Percentiles rank a stretch among this genome's conserved stretches.
These are phyloP conservation scores for Tephrocybe rancida DNA, from an alignment of 768 basidiomycete species.

Conservation along the genomic window DNA sequence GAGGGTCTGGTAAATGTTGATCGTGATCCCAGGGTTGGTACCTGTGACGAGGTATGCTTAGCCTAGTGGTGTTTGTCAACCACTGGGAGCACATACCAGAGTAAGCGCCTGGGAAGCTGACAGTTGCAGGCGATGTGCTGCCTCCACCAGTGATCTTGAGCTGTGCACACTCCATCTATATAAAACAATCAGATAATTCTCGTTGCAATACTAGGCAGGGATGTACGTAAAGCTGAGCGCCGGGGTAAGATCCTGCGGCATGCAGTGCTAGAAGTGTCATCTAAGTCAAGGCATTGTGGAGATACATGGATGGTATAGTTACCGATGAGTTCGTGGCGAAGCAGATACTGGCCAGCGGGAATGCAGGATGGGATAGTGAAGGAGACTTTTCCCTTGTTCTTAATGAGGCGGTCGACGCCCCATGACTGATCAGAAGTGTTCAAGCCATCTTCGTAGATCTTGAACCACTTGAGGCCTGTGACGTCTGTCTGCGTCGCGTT, in stretches of 20 bases:
- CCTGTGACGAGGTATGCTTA: slow-evolving; percentile 24
- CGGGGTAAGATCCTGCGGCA: slow-evolving; percentile 47
- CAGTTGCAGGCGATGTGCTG: slow-evolving; percentile 41
- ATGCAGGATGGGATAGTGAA: slow-evolving; percentile 51
- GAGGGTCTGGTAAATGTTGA: slow-evolving; percentile 49
- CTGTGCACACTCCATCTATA: slow-evolving; percentile 51
- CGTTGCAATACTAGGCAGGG: neutral
- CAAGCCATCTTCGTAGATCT: slow-evolving; percentile 50
- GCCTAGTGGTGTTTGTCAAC: no score
- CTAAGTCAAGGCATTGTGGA: neutral
- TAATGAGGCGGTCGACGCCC: slow-evolving; percentile 49
- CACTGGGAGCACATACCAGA: no score
- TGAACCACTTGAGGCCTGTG: slow-evolving; percentile 59
- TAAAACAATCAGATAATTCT: neutral
- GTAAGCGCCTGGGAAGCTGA: slow-evolving; percentile 53
- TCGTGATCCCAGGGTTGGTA: slow-evolving; percentile 46
- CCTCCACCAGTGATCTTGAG: slow-evolving; percentile 48
- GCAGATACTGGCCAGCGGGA: slow-evolving; percentile 47
- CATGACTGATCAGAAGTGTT: slow-evolving; percentile 33
- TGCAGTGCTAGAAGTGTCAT: slow-evolving; percentile 37
- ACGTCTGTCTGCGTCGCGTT: slow-evolving; percentile 46
- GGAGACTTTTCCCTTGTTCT: slow-evolving; percentile 51
- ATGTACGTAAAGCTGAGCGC: slow-evolving; percentile 59
- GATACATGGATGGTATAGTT: neutral
- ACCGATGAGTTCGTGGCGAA: slow-evolving; percentile 56